Evolutionary conservation across 495 filamentous ascomycete species (phyloP), one percentile per base, ranked within the genome.

Genomic region (Neurospora hispaniola): DNA sequence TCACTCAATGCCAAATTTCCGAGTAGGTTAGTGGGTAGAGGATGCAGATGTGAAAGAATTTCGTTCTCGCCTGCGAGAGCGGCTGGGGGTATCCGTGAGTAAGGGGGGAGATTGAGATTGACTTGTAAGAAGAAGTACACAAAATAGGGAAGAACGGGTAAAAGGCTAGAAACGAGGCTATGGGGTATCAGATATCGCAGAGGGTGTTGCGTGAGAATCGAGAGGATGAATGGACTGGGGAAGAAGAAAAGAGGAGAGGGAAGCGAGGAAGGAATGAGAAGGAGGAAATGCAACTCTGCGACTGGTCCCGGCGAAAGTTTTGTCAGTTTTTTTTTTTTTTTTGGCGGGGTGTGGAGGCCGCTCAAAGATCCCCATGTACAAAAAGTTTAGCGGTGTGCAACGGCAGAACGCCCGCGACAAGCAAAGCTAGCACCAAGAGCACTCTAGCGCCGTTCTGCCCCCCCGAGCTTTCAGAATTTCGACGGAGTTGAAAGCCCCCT

Each of bases 401-500:
- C 48, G 78, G 78, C 78, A 79, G 42, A 79, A 79, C 66, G 0
- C 0, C 39, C 18, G 14, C 12, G 12, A 54, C 20, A 39, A 44
- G 12, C 31, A 11, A 12, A 41, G 42, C 77, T 70, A 78, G 71
- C 42, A 71, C 76, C 4, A 23, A 73, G 35, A 59, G 4, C 12
- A 46, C 73, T 18, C 46, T 76, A 76, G 78, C 77, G 73, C 71
- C 11, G 2, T 48, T 31, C 18, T 48, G 27, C 35, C 35, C 35
- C 35, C 35, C 35, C 31, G 68, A 73, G 75, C 78, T 74, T 54
- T 76, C 73, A 79, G 74, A 78, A 79, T 75, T 79, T 79, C 75
- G 73, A 71, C 35, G 35, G 4, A 38, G 74, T 70, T 74, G 46
- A 42, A 68, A 40, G 54, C 54, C 54, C 54, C 54, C 35, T 39